These are phyloP conservation scores for Urostyla sp. DNA, from an alignment of 73 alveolate species.

Conservation along the genomic window DNA sequence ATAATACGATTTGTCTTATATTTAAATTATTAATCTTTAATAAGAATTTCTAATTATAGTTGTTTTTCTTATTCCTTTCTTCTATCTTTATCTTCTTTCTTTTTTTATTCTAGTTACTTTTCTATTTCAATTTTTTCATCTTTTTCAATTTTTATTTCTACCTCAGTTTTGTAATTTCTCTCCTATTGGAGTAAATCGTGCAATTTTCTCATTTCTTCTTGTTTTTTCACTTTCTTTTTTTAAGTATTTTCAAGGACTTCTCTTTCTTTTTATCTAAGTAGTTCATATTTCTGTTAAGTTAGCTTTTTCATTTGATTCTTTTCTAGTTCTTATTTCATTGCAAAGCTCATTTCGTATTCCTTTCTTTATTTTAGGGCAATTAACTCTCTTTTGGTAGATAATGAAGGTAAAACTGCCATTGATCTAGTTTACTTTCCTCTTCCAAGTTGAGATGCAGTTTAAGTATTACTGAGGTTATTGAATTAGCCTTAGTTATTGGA, in stretches of 20 bases:
- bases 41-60: constrained; percentile 9
- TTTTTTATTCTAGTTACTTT: not conserved
- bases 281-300: constrained; percentile 36
- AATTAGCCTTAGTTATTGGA: not conserved
- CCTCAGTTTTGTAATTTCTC: constrained; percentile 27
- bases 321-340: constrained; percentile 37
- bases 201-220: constrained; percentile 37
- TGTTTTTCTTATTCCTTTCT: not conserved
- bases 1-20: constrained; percentile 9
- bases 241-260: not conserved
- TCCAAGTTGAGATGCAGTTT: too few species aligned
- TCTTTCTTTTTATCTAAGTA: constrained; percentile 16
- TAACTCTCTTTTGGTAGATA: constrained; percentile 15
- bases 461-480: too few species aligned
- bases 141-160: not conserved
- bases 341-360: constrained; percentile 34
- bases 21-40: constrained; percentile 28
- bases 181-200: constrained; percentile 17
- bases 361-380: constrained; percentile 48
- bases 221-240: not conserved
- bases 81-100: not conserved
- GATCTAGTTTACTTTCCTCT: constrained; percentile 6
- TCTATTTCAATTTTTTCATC: constrained; percentile 5
- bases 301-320: constrained; percentile 15
- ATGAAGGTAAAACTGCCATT: constrained; percentile 28